These are phyloP conservation scores for Vitis rupestris DNA, from an alignment of 164 flowering plant species.

Conservation along the genomic window DNA sequence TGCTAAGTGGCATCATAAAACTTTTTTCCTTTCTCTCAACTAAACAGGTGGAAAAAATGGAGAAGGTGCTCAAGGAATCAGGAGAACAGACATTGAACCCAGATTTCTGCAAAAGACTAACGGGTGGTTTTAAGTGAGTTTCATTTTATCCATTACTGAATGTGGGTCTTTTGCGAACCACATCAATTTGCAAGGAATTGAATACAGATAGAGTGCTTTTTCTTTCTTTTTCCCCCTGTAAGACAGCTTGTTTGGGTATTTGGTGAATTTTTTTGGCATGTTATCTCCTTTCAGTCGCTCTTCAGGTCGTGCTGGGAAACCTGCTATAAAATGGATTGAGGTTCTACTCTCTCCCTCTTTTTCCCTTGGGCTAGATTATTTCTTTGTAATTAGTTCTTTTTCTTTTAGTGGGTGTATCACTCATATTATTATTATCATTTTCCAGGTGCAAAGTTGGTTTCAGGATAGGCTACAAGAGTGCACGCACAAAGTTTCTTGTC, in stretches of 20 bases:
- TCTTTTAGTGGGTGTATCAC: background rate
- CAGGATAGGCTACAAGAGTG: conserved; percentile 27
- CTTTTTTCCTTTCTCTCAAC: background rate
- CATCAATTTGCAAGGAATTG: background rate
- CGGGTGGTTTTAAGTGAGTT: conserved; percentile 57
- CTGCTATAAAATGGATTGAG: conserved; percentile 59
- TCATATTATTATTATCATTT: conserved; percentile 4
- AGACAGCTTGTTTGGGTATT: conserved; percentile 4
- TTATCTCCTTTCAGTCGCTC: conserved; percentile 42
- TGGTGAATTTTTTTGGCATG: conserved; percentile 2
- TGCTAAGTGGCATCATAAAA: background rate
- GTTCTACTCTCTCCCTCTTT: conserved; percentile 21
- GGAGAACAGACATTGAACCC: conserved; percentile 24
- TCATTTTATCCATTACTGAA: background rate
- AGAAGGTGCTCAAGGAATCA: conserved; percentile 36
- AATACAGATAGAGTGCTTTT: background rate
- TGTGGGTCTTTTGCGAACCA: background rate
- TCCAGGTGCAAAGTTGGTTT: conserved; percentile 65
- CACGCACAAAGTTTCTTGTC: conserved; percentile 19
- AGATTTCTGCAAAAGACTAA: conserved; percentile 44
- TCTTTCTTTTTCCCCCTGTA: background rate
- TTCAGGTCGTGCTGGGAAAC: conserved; percentile 65
- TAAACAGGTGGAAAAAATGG: conserved; percentile 58
- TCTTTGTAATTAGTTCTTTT: background rate
- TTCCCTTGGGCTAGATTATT: background rate